Evolutionary conservation across 306 rosid genomes (phyloP).

Genomic region (Ceratonia siliqua): DNA sequence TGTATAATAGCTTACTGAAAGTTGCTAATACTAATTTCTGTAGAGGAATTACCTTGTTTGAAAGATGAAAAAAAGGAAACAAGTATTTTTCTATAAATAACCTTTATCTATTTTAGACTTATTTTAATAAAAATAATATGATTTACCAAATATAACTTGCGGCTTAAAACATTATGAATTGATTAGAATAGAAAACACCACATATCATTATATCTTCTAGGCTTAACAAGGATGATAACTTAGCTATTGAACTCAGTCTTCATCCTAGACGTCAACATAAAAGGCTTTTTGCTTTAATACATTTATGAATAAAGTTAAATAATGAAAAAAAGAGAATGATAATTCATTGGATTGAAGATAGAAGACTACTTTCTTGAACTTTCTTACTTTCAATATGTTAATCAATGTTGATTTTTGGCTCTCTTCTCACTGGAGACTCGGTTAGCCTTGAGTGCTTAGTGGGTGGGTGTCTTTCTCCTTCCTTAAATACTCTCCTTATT

Average conservation of each 20-base stretch:
- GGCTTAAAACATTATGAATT: constrained; percentile 8
- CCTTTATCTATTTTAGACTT: too few relatives aligned
- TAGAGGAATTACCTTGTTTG: too few relatives aligned
- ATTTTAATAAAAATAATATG: background rate
- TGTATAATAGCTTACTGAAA: background rate
- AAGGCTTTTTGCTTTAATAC: background rate
- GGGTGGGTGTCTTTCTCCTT: background rate
- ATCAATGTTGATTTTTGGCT: background rate
- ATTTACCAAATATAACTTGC: background rate
- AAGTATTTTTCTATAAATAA: too few relatives aligned
- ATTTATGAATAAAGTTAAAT: background rate
- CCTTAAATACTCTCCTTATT: background rate
- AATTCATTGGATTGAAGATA: background rate
- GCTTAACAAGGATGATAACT: background rate
- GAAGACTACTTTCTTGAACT: background rate
- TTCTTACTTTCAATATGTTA: background rate
- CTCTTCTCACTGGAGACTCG: background rate
- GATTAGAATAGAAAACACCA: background rate
- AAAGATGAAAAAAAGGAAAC: too few relatives aligned
- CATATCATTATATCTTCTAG: too few relatives aligned
- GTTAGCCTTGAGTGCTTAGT: background rate
- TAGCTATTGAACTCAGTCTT: constrained; percentile 1
- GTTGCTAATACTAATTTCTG: too few relatives aligned
- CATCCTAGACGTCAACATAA: background rate
- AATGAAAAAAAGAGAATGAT: background rate